A percentile compares a stretch with the other conserved stretches of the same genome.
Evolutionary conservation across 495 filamentous ascomycete species (phyloP).

Genomic region (Cryomyces antarcticus): DNA sequence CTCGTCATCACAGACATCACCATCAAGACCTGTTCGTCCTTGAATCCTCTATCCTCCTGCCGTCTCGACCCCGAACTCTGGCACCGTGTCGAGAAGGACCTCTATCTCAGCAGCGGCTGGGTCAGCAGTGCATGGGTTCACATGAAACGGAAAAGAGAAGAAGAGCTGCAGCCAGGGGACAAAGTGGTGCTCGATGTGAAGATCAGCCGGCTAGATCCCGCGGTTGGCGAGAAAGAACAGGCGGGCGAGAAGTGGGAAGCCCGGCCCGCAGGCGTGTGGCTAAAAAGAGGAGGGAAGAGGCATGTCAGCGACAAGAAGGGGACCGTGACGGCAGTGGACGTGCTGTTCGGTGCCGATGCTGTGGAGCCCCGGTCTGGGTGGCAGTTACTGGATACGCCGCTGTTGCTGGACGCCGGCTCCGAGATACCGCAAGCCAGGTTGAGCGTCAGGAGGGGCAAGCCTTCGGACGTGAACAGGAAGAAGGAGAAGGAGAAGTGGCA

Average conservation of each 20-base stretch:
- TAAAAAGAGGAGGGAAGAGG: constrained; percentile 56
- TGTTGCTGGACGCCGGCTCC: constrained; percentile 41
- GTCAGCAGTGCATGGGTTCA: constrained; percentile 65
- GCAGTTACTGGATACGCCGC: constrained; percentile 48
- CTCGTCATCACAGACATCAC: constrained; percentile 63
- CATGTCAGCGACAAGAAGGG: constrained; percentile 60
- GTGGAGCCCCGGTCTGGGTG: constrained; percentile 73
- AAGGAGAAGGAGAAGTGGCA: constrained; percentile 47
- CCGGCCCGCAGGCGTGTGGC: constrained; percentile 63
- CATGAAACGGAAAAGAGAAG: constrained; percentile 71
- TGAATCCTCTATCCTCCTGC: constrained; percentile 64
- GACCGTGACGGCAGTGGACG: constrained; percentile 68
- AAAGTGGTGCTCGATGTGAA: constrained; percentile 68
- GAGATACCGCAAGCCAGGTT: constrained; percentile 48
- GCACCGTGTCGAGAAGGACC: constrained; percentile 80
- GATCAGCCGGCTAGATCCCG: constrained; percentile 58
- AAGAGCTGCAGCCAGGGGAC: constrained; percentile 55
- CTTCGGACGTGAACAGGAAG: constrained; percentile 25
- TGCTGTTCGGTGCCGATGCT: constrained; percentile 84
- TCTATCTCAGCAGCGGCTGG: constrained; percentile 58
- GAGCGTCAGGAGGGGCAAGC: constrained; percentile 52
- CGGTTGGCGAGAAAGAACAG: constrained; percentile 32
- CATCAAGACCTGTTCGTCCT: constrained; percentile 50
- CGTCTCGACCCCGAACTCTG: constrained; percentile 54
- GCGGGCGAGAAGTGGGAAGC: constrained; percentile 60